Base-by-base conservation (phyloP, 2,329 filamentous ascomycete species). In the Trichoderma arundinaceum region DNA sequence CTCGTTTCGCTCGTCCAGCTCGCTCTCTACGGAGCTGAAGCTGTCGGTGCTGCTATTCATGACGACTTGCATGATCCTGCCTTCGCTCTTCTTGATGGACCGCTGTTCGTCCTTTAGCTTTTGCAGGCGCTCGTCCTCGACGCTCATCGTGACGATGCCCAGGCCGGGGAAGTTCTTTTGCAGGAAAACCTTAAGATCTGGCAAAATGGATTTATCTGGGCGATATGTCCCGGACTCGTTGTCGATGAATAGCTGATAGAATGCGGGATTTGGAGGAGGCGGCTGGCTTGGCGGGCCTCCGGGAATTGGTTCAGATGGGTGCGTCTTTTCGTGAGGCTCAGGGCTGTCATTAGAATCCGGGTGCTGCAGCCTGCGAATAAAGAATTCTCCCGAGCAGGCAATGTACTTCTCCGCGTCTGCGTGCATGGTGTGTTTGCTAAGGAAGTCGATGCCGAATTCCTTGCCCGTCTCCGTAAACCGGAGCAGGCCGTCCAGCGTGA, bases 351-450 rank as follows among this genome's bases (percentile, higher is more conserved):
- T 76, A 7, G 77, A 75, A 33, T 81, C 77, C 0, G 83, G 81
- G 13, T 82, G 81, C 60, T 83, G 77, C 32, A 92, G 82, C 2
- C 90, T 86, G 13, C 92, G 87, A 68, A 98, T 85, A 76, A 97
- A 95, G 77, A 98, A 98, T 74, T 98, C 94, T 48, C 94, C 94
- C 0, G 91, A 92, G 75, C 89, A 97, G 22, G 94, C 94, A 69
- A 97, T 92, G 76, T 97, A 97, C 2, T 92, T 90, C 41, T 89
- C 91, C 1, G 97, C 94, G 76, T 97, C 90, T 69, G 92, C 94
- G 79, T 98, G 94, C 92, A 98, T 97, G 46, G 92, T 96, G 77
- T 98, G 94, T 76, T 98, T 98, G 77, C 90, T 93, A 72, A 98
- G 79, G 76, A 97, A 82, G 78, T 97, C 94, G 72, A 98, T 92